A percentile compares a stretch with the other conserved stretches of the same genome.
Conservation (phyloP, 345 rosid genomes). For the Isatis tinctoria region DNA sequence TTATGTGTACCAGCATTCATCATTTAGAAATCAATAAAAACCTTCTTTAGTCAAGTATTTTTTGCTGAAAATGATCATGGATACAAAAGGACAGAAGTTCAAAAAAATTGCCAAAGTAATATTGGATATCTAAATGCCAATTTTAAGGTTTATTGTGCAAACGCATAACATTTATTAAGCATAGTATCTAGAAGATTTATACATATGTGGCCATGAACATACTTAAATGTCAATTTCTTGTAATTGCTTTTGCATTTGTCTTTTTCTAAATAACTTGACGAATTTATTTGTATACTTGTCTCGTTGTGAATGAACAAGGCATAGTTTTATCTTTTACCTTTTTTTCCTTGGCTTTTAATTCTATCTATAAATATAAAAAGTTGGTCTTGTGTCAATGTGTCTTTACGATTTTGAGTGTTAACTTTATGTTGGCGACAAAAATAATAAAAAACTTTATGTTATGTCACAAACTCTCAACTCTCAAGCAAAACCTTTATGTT, state of each 20-base stretch:
- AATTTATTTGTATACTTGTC: neutral
- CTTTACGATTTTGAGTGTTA: conserved; percentile 9
- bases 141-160: conserved; percentile 1
- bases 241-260: conserved; percentile 10
- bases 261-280: neutral
- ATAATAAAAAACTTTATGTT: neutral
- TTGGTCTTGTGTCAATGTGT: neutral
- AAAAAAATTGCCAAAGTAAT: neutral
- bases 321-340: neutral
- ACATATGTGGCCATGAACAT: conserved; percentile 6
- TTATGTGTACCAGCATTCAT: neutral
- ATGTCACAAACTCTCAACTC: neutral
- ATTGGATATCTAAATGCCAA: neutral
- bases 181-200: neutral
- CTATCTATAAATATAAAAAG: neutral
- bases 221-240: conserved; percentile 7
- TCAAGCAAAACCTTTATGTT: too few species aligned
- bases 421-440: conserved; percentile 10
- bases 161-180: neutral
- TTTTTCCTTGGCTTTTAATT: neutral
- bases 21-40: neutral
- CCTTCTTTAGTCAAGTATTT: neutral
- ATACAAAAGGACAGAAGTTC: neutral
- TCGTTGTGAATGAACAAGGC: neutral
- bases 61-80: neutral